Base-by-base conservation (phyloP, 2,329 filamentous ascomycete species). In the Dactylellina cionopaga region DNA sequence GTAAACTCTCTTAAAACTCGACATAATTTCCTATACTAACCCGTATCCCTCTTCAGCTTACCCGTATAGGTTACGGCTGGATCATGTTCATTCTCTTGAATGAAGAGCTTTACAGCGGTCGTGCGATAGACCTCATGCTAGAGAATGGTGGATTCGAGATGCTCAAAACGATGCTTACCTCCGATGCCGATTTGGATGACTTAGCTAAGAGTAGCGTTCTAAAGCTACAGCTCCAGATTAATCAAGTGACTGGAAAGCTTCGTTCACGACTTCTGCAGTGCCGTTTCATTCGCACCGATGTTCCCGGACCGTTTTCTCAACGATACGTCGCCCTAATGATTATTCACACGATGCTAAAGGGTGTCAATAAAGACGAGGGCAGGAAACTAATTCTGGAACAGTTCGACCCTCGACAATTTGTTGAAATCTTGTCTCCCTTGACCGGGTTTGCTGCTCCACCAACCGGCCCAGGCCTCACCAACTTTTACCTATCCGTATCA, bases 51-150 rank as follows among this genome's bases (percentile, higher is more conserved):
- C 24, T 55, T 46, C 24, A 66, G 52, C 43, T 72, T n/a, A 65
- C 68, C 10, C 68, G 68, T 10, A 72, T 72, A 59, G 68, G 68
- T 9, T 72, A 54, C 25, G 68, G 68, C 5, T 72, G 68, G 68
- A 55, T 59, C 29, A 58, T 72, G 11, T 72, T 72, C 41, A 72
- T 72, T 33, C 54, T 65, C 6, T 22, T 72, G 27, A 72, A 72
- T 9, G 59, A 72, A 35, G 68, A 72, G 15, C 35, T 63, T n/a
- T 63, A 72, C 59, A 72, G 68, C 52, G 68, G 68, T 4, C 54
- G 56, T 10, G 54, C 59, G 22, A 59, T 65, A n/a, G 59, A 65
- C 9, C 35, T 72, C 3, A 65, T 72, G 59, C 54, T 65, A 27
- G 44, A 47, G 29, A 72, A 65, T 17, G 68, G 68, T 2, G 68